Base-by-base conservation (phyloP, 1,284 basidiomycete genomes). In the Cystobasidium pallidum region DNA sequence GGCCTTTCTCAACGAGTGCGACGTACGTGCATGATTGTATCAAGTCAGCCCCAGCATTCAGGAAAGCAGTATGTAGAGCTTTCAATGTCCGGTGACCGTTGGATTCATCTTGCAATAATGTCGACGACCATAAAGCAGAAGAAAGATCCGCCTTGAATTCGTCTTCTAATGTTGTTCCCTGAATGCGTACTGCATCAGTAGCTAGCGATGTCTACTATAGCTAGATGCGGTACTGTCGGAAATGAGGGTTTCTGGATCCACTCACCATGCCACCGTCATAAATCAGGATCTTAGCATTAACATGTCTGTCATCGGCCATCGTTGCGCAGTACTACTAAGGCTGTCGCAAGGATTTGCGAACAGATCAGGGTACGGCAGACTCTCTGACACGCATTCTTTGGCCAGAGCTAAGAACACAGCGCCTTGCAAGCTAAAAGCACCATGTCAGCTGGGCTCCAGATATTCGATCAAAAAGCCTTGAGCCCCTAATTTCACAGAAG, bases 111-210 rank as follows among this genome's bases (percentile, higher is more conserved):
- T 51, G 34, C 13, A 71, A 36, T 26, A 71, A 32, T 1, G 32
- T 19, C 41, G 59, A 64, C 3, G 70, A 71, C 70, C 70, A 71
- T 41, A 71, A 39, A 43, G 59, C 28, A 43, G 34, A 51, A 21
- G 59, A 63, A 28, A 65, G 64, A 41, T 65, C 62, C 19, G 70
- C 70, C 7, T 43, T 26, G 34, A 71, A 65, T 15, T 63, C 49
- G 36, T 71, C 70, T 65, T 71, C 70, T 34, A 71, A 51, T 21
- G 70, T 71, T 24, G 70, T 71, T n/a, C 67, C 67, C 67, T 70
- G 26, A 11, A 39, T 52, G 24, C 26, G 26, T 6, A 55, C 10
- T n/a, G n/a, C n/a, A n/a, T n/a, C n/a, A n/a, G n/a, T n/a, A n/a
- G n/a, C n/a, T n/a, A n/a, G n/a, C n/a, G n/a, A n/a, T n/a, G n/a